A percentile compares a stretch with the other conserved stretches of the same genome.
These are phyloP conservation scores for Ophiorrhiza pumila DNA, from an alignment of 257 asterid genomes.

Conservation along the genomic window DNA sequence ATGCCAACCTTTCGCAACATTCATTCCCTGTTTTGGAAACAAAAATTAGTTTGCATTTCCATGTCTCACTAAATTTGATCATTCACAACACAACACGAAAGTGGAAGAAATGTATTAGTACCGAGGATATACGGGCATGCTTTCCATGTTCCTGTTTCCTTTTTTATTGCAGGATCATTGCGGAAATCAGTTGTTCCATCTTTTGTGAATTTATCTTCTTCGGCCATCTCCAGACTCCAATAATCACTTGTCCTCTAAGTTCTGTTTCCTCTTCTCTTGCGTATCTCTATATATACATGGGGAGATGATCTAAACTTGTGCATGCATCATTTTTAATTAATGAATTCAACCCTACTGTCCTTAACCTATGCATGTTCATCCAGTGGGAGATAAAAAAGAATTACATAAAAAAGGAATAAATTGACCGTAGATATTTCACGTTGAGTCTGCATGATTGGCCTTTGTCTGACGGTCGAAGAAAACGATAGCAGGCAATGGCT, in stretches of 20 bases:
- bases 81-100: neutral
- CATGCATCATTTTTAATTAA: too few species aligned
- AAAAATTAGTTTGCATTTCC: neutral
- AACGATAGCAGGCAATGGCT: neutral
- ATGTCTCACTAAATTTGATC: too few species aligned
- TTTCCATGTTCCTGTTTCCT: conserved; percentile 64
- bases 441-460: neutral
- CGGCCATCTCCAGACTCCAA: conserved; percentile 26
- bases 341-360: too few species aligned
- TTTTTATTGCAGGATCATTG: conserved; percentile 50
- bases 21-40: conserved; percentile 55
- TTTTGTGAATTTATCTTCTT: conserved; percentile 41
- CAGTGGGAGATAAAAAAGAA: too few species aligned
- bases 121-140: conserved; percentile 80
- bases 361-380: too few species aligned
- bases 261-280: neutral
- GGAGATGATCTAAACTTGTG: too few species aligned
- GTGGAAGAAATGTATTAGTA: conserved; percentile 12
- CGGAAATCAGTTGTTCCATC: conserved; percentile 60
- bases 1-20: conserved; percentile 76
- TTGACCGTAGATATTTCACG: too few species aligned
- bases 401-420: too few species aligned
- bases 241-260: neutral
- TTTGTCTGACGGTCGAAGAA: neutral
- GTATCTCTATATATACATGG: neutral